These are phyloP conservation scores for Mycotypha africana DNA, from an alignment of 371 early-diverging fungal genomes.

Conservation along the genomic window DNA sequence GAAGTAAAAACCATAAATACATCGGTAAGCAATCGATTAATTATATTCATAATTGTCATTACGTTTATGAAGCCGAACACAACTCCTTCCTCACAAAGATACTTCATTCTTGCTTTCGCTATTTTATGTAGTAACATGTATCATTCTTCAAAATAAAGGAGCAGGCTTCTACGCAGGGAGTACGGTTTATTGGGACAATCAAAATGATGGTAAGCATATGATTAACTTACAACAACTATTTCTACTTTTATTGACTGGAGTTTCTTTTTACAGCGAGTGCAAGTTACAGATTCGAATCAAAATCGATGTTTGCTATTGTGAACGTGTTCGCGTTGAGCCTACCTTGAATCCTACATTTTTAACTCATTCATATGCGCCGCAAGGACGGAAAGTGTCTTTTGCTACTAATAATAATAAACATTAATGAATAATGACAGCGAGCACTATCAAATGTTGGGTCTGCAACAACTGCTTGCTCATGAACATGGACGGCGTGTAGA, in stretches of 20 bases:
- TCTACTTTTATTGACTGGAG: not conserved
- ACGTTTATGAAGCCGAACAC: too few relatives aligned
- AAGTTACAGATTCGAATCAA: constrained; percentile 62
- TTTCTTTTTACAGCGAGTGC: constrained; percentile 40
- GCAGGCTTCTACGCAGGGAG: constrained; percentile 73
- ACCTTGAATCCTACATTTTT: too few relatives aligned
- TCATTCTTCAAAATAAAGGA: constrained; percentile 73
- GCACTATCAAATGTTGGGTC: too few relatives aligned
- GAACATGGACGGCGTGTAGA: too few relatives aligned
- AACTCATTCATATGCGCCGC: too few relatives aligned
- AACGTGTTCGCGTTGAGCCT: constrained; percentile 59
- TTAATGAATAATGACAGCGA: too few relatives aligned
- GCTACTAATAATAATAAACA: too few relatives aligned
- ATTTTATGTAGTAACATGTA: constrained; percentile 48
- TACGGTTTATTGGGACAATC: constrained; percentile 71
- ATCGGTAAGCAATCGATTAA: constrained; percentile 44
- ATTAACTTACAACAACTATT: not conserved
- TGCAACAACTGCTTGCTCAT: too few relatives aligned
- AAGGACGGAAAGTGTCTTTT: too few relatives aligned
- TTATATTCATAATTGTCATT: not conserved
- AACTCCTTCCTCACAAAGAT: not conserved
- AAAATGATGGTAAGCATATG: constrained; percentile 49
- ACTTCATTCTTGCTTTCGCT: not conserved
- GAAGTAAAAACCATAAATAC: constrained; percentile 71
- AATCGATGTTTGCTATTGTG: constrained; percentile 59